Percentiles rank a stretch among this genome's conserved stretches.
Conservation (phyloP, 2,329 filamentous ascomycete genomes). For the Metarhizium sp. region DNA sequence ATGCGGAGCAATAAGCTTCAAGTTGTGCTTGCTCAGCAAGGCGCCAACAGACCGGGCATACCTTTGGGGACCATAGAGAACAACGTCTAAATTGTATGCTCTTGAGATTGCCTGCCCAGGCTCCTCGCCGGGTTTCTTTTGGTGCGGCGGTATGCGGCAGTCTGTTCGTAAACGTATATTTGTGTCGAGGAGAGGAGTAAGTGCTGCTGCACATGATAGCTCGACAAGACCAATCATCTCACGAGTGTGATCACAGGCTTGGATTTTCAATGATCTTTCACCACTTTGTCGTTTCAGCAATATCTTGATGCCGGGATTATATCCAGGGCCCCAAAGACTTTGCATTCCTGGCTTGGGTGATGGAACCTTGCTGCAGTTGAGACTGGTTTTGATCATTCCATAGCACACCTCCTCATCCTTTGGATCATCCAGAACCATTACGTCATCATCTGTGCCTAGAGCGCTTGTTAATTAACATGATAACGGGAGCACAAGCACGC, state of each 20-base stretch:
- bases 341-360: constrained; percentile 55
- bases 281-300: constrained; percentile 51
- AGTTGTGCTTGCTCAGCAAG: constrained; percentile 51
- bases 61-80: constrained; percentile 68
- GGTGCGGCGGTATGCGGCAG: constrained; percentile 60
- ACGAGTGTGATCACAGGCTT: constrained; percentile 63
- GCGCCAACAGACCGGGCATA: constrained; percentile 56
- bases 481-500: not conserved
- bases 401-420: constrained; percentile 69
- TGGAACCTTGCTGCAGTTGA: constrained; percentile 61
- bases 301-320: constrained; percentile 70
- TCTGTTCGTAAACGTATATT: constrained; percentile 58
- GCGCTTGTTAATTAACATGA: constrained; percentile 23
- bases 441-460: constrained; percentile 42
- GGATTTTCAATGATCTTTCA: constrained; percentile 51
- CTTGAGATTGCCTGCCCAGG: constrained; percentile 53
- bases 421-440: constrained; percentile 48
- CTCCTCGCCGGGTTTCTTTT: constrained; percentile 52
- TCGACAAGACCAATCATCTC: constrained; percentile 72
- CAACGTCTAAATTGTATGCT: constrained; percentile 57
- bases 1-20: constrained; percentile 59
- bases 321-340: constrained; percentile 44
- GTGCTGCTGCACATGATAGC: constrained; percentile 50
- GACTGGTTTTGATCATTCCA: constrained; percentile 60
- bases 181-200: constrained; percentile 66